phyloP scores from a whole-genome alignment of 1,284 basidiomycete species.

The Boletus mariae region DNA sequence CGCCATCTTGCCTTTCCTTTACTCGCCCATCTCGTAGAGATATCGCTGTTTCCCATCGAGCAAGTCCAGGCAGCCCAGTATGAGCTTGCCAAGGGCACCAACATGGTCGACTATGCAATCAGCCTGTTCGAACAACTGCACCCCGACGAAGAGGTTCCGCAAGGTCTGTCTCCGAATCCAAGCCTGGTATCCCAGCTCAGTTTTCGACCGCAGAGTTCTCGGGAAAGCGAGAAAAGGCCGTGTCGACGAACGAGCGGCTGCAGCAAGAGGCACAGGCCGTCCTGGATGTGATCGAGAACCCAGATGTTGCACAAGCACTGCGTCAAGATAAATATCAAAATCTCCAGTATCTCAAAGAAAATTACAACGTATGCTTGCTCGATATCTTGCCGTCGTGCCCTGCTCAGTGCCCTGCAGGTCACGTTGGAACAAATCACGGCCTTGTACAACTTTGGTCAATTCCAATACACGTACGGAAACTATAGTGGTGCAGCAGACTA shows the following conservation, averaged over 20 bases:
- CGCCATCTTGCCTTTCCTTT: slow-evolving; percentile 92
- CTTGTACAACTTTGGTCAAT: slow-evolving; percentile 97
- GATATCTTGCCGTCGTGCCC: slow-evolving; percentile 8
- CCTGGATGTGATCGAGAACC: slow-evolving; percentile 94
- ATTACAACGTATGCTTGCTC: slow-evolving; percentile 72
- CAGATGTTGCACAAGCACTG: slow-evolving; percentile 86
- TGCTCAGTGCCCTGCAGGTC: slow-evolving; percentile 50
- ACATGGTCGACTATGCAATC: slow-evolving; percentile 92
- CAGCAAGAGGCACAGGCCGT: slow-evolving; percentile 90
- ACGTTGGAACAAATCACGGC: slow-evolving; percentile 93
- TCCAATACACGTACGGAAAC: slow-evolving; percentile 96
- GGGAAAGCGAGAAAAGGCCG: slow-evolving; percentile 74
- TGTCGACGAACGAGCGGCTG: slow-evolving; percentile 80
- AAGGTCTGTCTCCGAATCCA: slow-evolving; percentile 44
- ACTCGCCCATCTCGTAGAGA: slow-evolving; percentile 81
- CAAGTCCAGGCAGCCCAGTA: slow-evolving; percentile 87
- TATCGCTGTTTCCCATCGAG: slow-evolving; percentile 67
- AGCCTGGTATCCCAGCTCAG: background rate
- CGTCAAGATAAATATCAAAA: slow-evolving; percentile 98
- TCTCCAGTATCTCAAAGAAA: slow-evolving; percentile 88
- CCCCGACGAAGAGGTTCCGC: slow-evolving; percentile 63
- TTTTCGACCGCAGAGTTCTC: slow-evolving; percentile 62
- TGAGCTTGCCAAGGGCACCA: slow-evolving; percentile 95
- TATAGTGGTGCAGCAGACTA: slow-evolving; percentile 97
- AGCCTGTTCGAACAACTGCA: slow-evolving; percentile 76